These are phyloP conservation scores for Globisporangium nunn DNA, from an alignment of 352 stramenopile genomes.

Conservation along the genomic window DNA sequence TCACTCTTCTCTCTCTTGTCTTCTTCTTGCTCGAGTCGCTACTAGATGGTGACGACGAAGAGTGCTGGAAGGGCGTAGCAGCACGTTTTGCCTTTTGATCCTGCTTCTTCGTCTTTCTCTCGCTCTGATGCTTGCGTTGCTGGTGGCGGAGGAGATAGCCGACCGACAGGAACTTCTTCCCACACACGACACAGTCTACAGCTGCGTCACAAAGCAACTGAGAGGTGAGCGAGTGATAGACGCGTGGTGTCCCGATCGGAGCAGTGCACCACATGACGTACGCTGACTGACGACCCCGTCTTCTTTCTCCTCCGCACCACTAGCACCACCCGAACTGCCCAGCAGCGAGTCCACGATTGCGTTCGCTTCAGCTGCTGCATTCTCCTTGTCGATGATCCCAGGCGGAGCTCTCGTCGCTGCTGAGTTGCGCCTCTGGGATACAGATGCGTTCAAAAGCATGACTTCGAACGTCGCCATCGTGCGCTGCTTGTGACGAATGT, in stretches of 20 bases:
- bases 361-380: conserved; percentile 23
- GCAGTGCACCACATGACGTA: conserved; percentile 9
- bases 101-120: conserved; percentile 20
- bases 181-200: conserved; percentile 54
- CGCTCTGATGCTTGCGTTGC: conserved; percentile 39
- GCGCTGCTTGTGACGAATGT: conserved; percentile 74
- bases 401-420: not conserved
- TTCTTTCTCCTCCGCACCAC: not conserved
- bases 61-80: not conserved
- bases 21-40: not conserved
- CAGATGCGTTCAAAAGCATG: conserved; percentile 61
- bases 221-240: not conserved
- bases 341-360: conserved; percentile 30
- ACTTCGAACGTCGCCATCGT: conserved; percentile 77
- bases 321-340: not conserved
- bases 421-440: conserved; percentile 16
- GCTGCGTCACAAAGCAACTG: conserved; percentile 10
- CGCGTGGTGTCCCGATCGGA: not conserved
- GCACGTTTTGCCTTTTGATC: conserved; percentile 1
- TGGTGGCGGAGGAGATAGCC: conserved; percentile 74
- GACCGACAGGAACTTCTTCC: conserved; percentile 67
- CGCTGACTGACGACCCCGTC: conserved; percentile 16
- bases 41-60: conserved; percentile 3
- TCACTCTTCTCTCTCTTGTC: not conserved
- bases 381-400: conserved; percentile 25